Evolutionary conservation across 768 basidiomycete genomes (phyloP), one percentile per base, ranked within the genome.

Genomic region (Calocybe gangraenosa): DNA sequence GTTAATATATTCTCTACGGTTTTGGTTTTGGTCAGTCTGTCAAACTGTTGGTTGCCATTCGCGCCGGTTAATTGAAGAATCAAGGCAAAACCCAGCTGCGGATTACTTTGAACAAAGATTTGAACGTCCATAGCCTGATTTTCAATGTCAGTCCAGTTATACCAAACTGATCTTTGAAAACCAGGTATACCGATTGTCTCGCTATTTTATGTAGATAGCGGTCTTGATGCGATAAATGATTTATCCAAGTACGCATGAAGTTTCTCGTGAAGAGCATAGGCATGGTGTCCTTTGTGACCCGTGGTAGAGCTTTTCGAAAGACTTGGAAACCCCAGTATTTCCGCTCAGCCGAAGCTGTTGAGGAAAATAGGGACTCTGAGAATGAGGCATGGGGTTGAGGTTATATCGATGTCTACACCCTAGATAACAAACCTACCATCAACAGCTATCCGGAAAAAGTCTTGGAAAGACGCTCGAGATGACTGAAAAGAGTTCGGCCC

Each of bases 321-420:
- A 95, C 77, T 54, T 87, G 84, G 68, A 98, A 95, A n/a, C 93
- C 95, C 87, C 91, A 94, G 58, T 86, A 91, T 65, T 96, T 95
- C 40, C 92, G 80, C 63, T 93, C 85, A 0, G 85, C 69, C 0
- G 93, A 93, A 0, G 93, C 81, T 15, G 84, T 85, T 6, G 83
- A 70, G 6, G 87, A 81, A 59, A 97, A 96, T 34, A 97, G 66
- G 1, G 89, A 85, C 61, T 95, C 94, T 97, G 55, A 34, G 21
- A 14, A 30, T 37, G 35, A 51, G 20, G 52, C 36, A 22, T 44
- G n/a, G 40, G 34, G 33, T 21, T 48, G 5, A 43, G 35, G 42
- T 15, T 18, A 30, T 40, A 34, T 5, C 28, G 5, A 28, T 11
- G 5, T 28, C 25, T 28, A 11, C 25, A 28, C 37, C 33, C 22